Evolutionary conservation across 345 rosid genomes (phyloP).

Genomic region (Dipteronia sinensis): DNA sequence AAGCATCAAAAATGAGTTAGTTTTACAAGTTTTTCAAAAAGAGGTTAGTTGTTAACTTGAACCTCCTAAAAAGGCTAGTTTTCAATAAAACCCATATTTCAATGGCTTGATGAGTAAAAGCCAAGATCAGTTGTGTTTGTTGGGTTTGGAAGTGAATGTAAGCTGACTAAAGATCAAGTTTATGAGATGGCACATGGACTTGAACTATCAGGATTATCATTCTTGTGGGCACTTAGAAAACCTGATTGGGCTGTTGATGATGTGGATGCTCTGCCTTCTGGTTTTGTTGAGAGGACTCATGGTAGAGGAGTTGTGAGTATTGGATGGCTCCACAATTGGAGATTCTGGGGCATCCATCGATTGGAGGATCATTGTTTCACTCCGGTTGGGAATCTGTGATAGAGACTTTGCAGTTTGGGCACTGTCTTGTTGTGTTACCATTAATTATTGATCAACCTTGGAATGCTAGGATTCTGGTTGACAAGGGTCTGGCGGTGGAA

Average conservation of each 20-base stretch:
- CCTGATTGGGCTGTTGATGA: constrained; percentile 16
- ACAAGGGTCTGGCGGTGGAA: constrained; percentile 29
- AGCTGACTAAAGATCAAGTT: not conserved
- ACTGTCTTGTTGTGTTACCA: constrained; percentile 22
- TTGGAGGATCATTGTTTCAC: constrained; percentile 34
- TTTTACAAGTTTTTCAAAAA: constrained; percentile 23
- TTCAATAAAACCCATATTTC: constrained; percentile 22
- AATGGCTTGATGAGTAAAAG: constrained; percentile 3
- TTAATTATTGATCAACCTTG: constrained; percentile 30
- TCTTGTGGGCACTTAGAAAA: constrained; percentile 12
- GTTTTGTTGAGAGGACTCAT: not conserved
- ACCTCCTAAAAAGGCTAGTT: constrained; percentile 30
- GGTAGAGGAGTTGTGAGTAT: constrained; percentile 12
- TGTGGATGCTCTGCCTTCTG: constrained; percentile 2
- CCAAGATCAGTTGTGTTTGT: not conserved
- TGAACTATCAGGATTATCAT: not conserved
- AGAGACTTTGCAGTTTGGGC: constrained; percentile 33
- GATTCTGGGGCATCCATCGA: constrained; percentile 22
- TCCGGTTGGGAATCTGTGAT: constrained; percentile 33
- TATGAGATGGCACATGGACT: not conserved
- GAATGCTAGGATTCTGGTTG: constrained; percentile 31
- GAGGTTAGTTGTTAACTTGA: too few species aligned
- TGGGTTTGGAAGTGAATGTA: constrained; percentile 2
- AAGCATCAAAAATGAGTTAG: too few species aligned
- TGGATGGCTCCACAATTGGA: constrained; percentile 25